phyloP scores from a whole-genome alignment of 306 rosid species.

The Pterocarpus santalinus region DNA sequence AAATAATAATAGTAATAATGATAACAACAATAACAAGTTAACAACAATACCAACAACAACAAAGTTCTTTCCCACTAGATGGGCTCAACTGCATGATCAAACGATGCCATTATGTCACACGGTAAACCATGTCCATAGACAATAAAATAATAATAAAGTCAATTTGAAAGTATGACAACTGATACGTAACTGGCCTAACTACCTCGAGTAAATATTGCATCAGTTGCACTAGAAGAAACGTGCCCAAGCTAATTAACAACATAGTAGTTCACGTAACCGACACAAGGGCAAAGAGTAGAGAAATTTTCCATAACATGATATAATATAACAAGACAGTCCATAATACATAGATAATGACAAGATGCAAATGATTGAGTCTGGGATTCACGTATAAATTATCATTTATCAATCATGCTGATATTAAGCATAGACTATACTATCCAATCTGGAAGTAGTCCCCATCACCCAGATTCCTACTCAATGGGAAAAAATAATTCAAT shows the following conservation, averaged over 20 bases:
- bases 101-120: neutral
- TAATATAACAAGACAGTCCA: neutral
- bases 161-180: neutral
- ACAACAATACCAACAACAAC: no score
- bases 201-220: neutral
- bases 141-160: neutral
- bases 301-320: neutral
- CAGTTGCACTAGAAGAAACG: neutral
- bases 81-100: no score
- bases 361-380: neutral
- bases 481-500: no score
- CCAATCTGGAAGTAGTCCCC: neutral
- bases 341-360: neutral
- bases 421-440: neutral
- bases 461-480: neutral
- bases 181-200: neutral
- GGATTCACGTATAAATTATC: neutral
- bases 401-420: conserved; percentile 2
- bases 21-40: no score
- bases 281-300: neutral
- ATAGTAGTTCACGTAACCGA: neutral
- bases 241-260: neutral
- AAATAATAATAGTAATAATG: neutral
- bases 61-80: no score
- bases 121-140: neutral